These are phyloP conservation scores for Euphorbia pulcherrima DNA, from an alignment of 345 rosid species.

Conservation along the genomic window DNA sequence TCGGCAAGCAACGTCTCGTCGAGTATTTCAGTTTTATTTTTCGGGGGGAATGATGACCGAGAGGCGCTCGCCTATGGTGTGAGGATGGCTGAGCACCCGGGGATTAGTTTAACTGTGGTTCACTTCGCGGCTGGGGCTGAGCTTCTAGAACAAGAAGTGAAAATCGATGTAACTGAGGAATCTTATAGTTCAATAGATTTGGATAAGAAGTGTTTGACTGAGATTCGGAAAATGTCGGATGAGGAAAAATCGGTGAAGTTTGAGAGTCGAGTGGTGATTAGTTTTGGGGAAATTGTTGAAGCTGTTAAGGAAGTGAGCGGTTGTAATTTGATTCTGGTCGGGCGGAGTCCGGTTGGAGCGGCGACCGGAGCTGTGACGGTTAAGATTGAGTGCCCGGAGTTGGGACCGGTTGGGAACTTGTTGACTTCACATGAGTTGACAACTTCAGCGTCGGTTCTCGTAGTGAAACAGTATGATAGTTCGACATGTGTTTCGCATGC, in stretches of 20 bases:
- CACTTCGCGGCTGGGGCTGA: conserved; percentile 39
- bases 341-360: conserved; percentile 15
- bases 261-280: conserved; percentile 19
- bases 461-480: conserved; percentile 16
- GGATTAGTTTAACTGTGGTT: conserved; percentile 48
- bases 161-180: conserved; percentile 29
- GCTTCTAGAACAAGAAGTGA: conserved; percentile 29
- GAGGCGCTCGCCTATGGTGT: conserved; percentile 77
- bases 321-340: conserved; percentile 23
- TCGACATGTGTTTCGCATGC: neutral
- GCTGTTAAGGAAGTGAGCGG: conserved; percentile 4
- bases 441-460: conserved; percentile 24
- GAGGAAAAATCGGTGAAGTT: conserved; percentile 32
- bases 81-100: conserved; percentile 86
- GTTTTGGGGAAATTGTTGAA: conserved; percentile 10
- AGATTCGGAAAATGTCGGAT: conserved; percentile 26
- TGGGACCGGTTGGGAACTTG: conserved; percentile 48
- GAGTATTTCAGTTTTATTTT: conserved; percentile 52
- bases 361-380: conserved; percentile 37
- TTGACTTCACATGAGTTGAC: conserved; percentile 17
- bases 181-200: conserved; percentile 10
- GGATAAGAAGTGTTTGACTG: conserved; percentile 37
- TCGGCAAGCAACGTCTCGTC: conserved; percentile 63
- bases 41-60: conserved; percentile 75
- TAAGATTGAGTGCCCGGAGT: conserved; percentile 44